Evolutionary conservation across 306 rosid species (phyloP), one percentile per base, ranked within the genome.

Genomic region (Geum urbanum): DNA sequence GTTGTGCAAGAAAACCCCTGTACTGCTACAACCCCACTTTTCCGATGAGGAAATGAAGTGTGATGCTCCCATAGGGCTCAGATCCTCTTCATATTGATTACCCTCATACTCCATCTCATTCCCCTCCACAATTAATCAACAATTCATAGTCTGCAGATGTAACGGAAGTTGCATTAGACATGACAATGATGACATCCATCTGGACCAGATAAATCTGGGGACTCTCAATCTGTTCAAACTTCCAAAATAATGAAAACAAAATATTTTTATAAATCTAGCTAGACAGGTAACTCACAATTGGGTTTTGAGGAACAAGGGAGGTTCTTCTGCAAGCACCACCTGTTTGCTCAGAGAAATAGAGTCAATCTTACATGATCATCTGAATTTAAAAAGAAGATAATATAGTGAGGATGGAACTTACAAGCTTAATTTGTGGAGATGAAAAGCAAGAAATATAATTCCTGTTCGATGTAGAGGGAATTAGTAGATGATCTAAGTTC

Each of bases 21-120:
- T 88, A 67, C 83, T 88, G 78, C 96, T 91, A 66, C 79, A 91
- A 53, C 78, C 97, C 97, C 92, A 91, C 45, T 65, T 80, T 9
- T 78, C 81, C 2, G 54, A 50, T 1, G 9, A 1, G 1, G 87
- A 75, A 53, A 24, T 5, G 60, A 78, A 91, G 68, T 63, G 43
- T 16, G 91, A 84, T 14, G n/a, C 15, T 53, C 89, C 86, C 3
- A 20, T 77, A 4, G 1, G 9, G 55, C 0, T 73, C 10, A 20
- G n/a, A 76, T 91, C 89, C 1, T 54, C 81, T 55, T 84, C 88
- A 69, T 91, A 91, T 39, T 50, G 58, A 41, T 82, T 54, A 1
- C 72, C 88, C 9, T 75, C 76, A 46, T 24, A 9, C 2, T 75
- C 47, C 75, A 20, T 53, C 37, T 1, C 4, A 2, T 22, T 2